Conservation (phyloP, 202 grass and related monocot genomes). For the Brachypodium distachyon region DNA sequence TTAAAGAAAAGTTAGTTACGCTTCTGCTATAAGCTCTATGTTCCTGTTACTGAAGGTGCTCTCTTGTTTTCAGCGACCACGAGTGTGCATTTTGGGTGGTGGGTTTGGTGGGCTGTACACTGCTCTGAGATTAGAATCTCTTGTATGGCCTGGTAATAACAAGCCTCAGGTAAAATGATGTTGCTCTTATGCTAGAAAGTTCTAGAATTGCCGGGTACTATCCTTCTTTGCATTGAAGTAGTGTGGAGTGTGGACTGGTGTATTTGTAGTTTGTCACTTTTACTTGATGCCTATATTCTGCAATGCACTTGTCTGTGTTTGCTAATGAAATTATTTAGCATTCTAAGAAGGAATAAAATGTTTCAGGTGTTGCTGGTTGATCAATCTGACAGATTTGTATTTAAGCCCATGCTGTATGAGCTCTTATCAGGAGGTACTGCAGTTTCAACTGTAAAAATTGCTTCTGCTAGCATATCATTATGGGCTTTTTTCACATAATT, state of each 20-base stretch:
- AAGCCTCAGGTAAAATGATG: constrained; percentile 68
- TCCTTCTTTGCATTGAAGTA: background rate
- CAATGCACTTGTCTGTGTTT: background rate
- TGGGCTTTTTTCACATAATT: constrained; percentile 3
- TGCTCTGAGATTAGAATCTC: constrained; percentile 93
- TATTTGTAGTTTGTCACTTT: background rate
- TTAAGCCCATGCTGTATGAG: constrained; percentile 94
- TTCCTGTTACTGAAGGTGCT: background rate
- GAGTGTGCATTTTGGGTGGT: constrained; percentile 89
- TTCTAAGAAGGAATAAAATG: constrained; percentile 2
- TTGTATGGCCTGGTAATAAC: constrained; percentile 82
- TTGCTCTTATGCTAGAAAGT: background rate
- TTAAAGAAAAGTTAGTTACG: background rate
- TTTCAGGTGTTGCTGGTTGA: constrained; percentile 86
- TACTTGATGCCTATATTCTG: background rate
- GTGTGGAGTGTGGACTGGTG: background rate
- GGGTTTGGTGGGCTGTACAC: constrained; percentile 96
- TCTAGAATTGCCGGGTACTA: background rate
- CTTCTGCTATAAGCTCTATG: background rate
- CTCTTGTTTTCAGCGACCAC: constrained; percentile 47
- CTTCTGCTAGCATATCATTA: background rate
- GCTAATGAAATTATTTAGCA: background rate
- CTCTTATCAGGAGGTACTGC: constrained; percentile 76
- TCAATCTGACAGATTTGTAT: constrained; percentile 98
- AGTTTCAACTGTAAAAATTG: constrained; percentile 18